Base-by-base conservation (phyloP, 257 asterid species). In the Mentha longifolia region DNA sequence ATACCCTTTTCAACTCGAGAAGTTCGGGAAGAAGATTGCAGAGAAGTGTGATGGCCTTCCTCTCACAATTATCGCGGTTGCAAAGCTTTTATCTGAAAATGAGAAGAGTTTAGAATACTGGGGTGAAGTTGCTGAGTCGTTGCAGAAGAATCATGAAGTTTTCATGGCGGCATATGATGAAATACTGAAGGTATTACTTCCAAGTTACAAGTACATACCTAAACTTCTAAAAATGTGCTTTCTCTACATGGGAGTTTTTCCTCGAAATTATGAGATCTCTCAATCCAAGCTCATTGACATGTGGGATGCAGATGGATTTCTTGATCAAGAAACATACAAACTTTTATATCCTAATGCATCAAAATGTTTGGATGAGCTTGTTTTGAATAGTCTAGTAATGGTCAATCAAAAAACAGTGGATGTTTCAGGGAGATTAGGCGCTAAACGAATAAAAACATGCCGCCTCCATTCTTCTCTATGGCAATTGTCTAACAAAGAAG, bases 41-140 rank as follows among this genome's bases (percentile, higher is more conserved):
- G 15, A 75, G 46, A 61, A 39, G 2, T 68, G 75, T 51, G 79
- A 75, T 9, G 86, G 86, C 3, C 71, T 78, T 7, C 81, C 83
- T 46, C 76, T 82, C 0, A 72, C 65, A n/a, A 71, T 77, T 1
- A 22, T 67, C 30, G 12, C 66, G 16, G 49, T 76, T 2, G 86
- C 77, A 0, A 61, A 71, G 10, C 14, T 72, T 22, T 63, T 76
- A 2, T 50, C 73, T 16, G 16, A 55, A 41, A 25, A 19, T 3
- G 65, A 64, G 14, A 61, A 22, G 47, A 72, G 67, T 0, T 2
- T 4, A 8, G 76, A 67, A 17, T 49, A 61, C 25, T 76, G 67
- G 84, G 42, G 43, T 9, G 46, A 70, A 22, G 47, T 76, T 4
- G 72, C 77, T 5, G 39, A 35, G 39, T 6, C 9, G 1, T 25